Evolutionary conservation across 768 basidiomycete genomes (phyloP).

Genomic region (Agrocybe pediades): DNA sequence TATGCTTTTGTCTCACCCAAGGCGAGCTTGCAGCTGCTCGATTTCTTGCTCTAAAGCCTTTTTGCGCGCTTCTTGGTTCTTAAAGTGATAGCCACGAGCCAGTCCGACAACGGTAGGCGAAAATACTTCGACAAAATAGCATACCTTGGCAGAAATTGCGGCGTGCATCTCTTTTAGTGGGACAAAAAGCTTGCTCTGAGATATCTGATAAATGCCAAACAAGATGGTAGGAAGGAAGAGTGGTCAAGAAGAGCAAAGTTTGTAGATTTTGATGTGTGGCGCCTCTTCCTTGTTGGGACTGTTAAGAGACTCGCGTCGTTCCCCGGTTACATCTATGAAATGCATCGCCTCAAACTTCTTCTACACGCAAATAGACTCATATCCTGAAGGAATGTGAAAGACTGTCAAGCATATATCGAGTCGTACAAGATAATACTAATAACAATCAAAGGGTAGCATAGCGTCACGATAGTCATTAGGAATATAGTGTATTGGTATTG

Average conservation of each 20-base stretch:
- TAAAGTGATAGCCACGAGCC: background rate
- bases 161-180: constrained; percentile 12
- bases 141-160: constrained; percentile 14
- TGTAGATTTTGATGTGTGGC: background rate
- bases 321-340: no score
- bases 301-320: background rate
- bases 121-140: background rate
- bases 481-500: background rate
- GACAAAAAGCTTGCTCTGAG: background rate
- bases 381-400: no score
- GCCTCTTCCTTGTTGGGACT: background rate
- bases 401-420: no score
- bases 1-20: constrained; percentile 39
- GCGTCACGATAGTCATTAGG: no score
- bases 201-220: background rate
- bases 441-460: background rate
- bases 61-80: constrained; percentile 56
- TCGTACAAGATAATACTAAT: background rate
- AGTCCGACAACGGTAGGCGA: background rate
- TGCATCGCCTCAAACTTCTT: no score
- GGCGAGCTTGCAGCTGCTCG: constrained; percentile 42
- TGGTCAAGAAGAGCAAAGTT: background rate
- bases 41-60: constrained; percentile 51
- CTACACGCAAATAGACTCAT: no score
- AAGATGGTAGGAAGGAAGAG: background rate